Base-by-base conservation (phyloP, 2,329 filamentous ascomycete genomes). In the Epichloe bromicola region DNA sequence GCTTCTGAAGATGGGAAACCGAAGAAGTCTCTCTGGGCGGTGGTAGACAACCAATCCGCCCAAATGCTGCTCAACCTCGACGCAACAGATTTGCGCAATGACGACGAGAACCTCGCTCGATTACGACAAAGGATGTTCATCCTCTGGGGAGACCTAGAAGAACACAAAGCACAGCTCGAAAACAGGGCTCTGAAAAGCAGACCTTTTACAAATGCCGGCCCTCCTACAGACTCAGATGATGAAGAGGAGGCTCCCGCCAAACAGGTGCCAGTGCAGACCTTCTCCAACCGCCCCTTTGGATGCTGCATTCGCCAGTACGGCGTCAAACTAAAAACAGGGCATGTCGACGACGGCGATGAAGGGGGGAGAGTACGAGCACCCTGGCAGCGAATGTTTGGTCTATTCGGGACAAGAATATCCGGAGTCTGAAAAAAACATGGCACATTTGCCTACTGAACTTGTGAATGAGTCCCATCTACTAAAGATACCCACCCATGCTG, bases 131-230 rank as follows among this genome's bases (percentile, higher is more conserved):
- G 78, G 58, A 71, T 96, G 51, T 91, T 84, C 62, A 70, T 80
- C 37, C 72, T 96, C 1, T 97, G 91, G 90, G 91, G 91, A 1
- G 79, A 95, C 54, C 71, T 96, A 1, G 82, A 90, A 61, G 88
- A 95, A 62, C 65, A 70, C 46, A 88, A 86, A 61, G 57, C 39
- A 41, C 38, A 15, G 49, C 53, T 33, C 8, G 53, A 55, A 37
- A 33, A 48, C 5, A 49, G 52, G 19, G 56, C 48, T 1, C 20
- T 48, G 14, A 30, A 30, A 20, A 40, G 34, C 36, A 46, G 43
- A 36, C 52, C 43, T n/a, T n/a, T 34, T 12, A 30, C 26, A 14
- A 34, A 42, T 30, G 11, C 23, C 4, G 30, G 38, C 1, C 51
- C 51, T 1, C 53, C 53, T 10, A 39, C 38, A 5, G 42, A 62